Conservation (phyloP, 495 filamentous ascomycete species). For the Podospora tetraspora region DNA sequence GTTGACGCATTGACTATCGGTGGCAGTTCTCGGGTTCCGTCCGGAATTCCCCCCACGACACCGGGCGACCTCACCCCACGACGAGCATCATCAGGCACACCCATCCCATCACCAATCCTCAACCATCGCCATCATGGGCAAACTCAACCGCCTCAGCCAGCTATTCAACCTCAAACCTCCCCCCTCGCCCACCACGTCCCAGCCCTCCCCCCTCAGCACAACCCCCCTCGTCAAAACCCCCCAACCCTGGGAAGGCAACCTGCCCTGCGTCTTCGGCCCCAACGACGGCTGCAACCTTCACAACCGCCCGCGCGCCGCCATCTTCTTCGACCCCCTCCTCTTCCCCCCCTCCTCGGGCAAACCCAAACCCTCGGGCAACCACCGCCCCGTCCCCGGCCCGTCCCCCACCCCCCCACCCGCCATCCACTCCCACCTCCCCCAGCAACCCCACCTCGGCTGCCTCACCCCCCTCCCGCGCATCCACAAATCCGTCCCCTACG, state of each 20-base stretch:
- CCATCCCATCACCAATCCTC: not conserved
- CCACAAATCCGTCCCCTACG: conserved; percentile 23
- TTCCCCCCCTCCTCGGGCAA: conserved; percentile 7
- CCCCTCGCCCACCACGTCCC: not conserved
- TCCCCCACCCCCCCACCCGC: conserved; percentile 10
- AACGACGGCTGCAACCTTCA: conserved; percentile 27
- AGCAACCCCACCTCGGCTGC: conserved; percentile 6
- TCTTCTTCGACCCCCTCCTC: conserved; percentile 21
- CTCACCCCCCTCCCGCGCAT: conserved; percentile 20
- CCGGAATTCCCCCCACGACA: not conserved
- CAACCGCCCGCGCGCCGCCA: conserved; percentile 20
- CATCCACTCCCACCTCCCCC: conserved; percentile 19
- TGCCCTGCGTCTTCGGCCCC: conserved; percentile 27
- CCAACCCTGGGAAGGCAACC: conserved; percentile 27
- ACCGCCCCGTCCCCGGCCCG: not conserved
- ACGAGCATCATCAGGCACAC: not conserved
- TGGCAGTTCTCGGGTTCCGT: not conserved
- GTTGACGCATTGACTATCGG: not conserved
- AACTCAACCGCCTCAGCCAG: conserved; percentile 1
- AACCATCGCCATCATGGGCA: conserved; percentile 5
- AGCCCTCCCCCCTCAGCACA: conserved; percentile 6
- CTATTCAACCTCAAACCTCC: conserved; percentile 7
- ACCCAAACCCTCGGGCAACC: conserved; percentile 13
- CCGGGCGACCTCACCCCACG: not conserved
- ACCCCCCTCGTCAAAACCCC: not conserved